Conservation (phyloP, 371 early-diverging fungal species). For the Syncephalastrum contaminatum region DNA sequence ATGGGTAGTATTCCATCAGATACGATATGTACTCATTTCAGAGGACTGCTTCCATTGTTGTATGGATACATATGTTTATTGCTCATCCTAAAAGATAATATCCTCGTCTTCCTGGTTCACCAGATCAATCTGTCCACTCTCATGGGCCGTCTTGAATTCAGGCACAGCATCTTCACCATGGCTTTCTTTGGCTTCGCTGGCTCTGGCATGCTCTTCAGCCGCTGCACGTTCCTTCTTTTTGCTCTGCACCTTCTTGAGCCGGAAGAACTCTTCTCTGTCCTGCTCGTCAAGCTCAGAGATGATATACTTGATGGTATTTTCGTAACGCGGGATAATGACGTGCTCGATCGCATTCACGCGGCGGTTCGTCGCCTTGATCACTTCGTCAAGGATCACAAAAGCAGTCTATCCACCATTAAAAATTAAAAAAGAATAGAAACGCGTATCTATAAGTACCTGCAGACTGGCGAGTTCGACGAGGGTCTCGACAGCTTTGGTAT, state of each 20-base stretch:
- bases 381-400: slow-evolving; percentile 97
- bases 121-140: slow-evolving; percentile 45
- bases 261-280: slow-evolving; percentile 99
- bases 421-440: neutral
- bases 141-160: slow-evolving; percentile 37
- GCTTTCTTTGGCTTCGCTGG: slow-evolving; percentile 16
- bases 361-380: slow-evolving; percentile 98
- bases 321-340: slow-evolving; percentile 97
- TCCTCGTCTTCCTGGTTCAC: slow-evolving; percentile 62
- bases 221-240: slow-evolving; percentile 94
- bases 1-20: too few relatives aligned
- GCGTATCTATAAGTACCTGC: slow-evolving; percentile 59
- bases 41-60: too few relatives aligned
- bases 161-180: slow-evolving; percentile 21
- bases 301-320: slow-evolving; percentile 98
- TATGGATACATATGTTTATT: slow-evolving; percentile 1
- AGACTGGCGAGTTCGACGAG: slow-evolving; percentile 96
- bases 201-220: slow-evolving; percentile 42
- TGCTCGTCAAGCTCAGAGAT: slow-evolving; percentile 98
- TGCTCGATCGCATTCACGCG: slow-evolving; percentile 99
- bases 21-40: too few relatives aligned
- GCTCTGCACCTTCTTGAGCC: slow-evolving; percentile 97
- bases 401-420: slow-evolving; percentile 26
- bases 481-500: slow-evolving; percentile 90
- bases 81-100: slow-evolving; percentile 49